Percentiles rank a stretch among this genome's conserved stretches.
These are phyloP conservation scores for Harringtonia aguacate DNA, from an alignment of 2,329 filamentous ascomycete species.

Conservation along the genomic window DNA sequence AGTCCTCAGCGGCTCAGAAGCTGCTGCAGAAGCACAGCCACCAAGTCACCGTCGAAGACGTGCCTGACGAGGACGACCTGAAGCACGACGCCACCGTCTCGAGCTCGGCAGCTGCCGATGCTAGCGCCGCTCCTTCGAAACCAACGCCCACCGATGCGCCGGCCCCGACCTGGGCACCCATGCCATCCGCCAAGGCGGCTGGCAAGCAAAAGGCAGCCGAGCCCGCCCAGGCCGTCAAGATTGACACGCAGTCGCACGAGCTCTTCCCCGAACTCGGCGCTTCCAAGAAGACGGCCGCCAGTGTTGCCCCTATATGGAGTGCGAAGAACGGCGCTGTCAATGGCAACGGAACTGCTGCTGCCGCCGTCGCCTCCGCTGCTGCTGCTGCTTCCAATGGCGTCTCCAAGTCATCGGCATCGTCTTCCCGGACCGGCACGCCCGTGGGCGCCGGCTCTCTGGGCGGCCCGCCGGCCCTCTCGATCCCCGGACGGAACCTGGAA, in stretches of 20 bases:
- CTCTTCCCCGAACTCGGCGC: slow-evolving; percentile 84
- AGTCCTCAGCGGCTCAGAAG: slow-evolving; percentile 48
- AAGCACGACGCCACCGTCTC: slow-evolving; percentile 28
- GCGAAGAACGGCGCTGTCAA: slow-evolving; percentile 49
- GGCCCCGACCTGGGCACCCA: slow-evolving; percentile 34
- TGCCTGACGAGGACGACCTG: slow-evolving; percentile 66
- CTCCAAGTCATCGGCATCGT: slow-evolving; percentile 47
- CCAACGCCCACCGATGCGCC: slow-evolving; percentile 32
- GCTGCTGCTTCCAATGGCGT: slow-evolving; percentile 29
- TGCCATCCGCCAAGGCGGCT: slow-evolving; percentile 51
- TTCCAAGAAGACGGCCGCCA: slow-evolving; percentile 53
- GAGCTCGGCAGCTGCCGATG: slow-evolving; percentile 32
- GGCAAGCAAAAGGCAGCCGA: slow-evolving; percentile 57
- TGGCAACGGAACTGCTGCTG: slow-evolving; percentile 37
- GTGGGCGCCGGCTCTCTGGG: slow-evolving; percentile 16
- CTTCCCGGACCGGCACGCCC: slow-evolving; percentile 44
- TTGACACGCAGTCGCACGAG: slow-evolving; percentile 84
- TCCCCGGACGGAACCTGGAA: slow-evolving; percentile 77
- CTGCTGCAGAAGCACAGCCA: slow-evolving; percentile 55
- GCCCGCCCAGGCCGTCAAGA: slow-evolving; percentile 27
- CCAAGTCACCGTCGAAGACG: slow-evolving; percentile 68
- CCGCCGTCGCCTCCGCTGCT: no score
- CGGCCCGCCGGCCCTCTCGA: slow-evolving; percentile 49
- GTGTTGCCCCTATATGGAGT: slow-evolving; percentile 67
- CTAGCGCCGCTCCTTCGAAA: slow-evolving; percentile 32